phyloP scores from a whole-genome alignment of 169 alveolate species.

The Plasmodium knowlesi region DNA sequence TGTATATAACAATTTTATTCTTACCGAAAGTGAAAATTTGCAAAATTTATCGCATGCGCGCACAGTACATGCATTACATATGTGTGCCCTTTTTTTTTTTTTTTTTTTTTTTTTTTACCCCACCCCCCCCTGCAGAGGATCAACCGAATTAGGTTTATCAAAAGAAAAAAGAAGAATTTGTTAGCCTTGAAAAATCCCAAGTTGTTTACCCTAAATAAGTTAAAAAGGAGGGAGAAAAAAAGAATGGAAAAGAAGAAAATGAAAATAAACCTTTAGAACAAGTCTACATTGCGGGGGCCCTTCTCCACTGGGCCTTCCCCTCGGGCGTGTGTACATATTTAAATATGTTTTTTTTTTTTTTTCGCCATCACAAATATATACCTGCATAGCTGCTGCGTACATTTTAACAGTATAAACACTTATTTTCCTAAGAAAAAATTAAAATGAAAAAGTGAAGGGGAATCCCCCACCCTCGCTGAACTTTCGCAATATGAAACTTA shows the following conservation, averaged over 20 bases:
- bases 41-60: not conserved
- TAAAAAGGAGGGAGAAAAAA: constrained; percentile 52
- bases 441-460: not conserved
- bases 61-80: not conserved
- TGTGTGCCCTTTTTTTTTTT: not conserved
- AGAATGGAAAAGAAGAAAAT: constrained; percentile 19
- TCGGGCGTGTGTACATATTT: not conserved
- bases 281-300: not conserved
- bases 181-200: constrained; percentile 58
- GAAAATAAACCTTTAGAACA: constrained; percentile 17
- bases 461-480: not conserved
- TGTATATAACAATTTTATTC: not conserved
- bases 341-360: not conserved
- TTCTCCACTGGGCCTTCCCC: not conserved
- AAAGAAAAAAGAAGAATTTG: constrained; percentile 32
- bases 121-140: constrained; percentile 19
- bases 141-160: constrained; percentile 41
- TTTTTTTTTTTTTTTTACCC: not conserved
- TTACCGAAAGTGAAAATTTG: not conserved
- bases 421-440: too few species aligned
- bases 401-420: not conserved
- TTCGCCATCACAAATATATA: not conserved
- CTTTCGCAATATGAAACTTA: not conserved
- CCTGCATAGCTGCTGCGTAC: not conserved
- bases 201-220: constrained; percentile 16